Conservation (phyloP, 2,329 filamentous ascomycete genomes). For the Didymella arachidicola region DNA sequence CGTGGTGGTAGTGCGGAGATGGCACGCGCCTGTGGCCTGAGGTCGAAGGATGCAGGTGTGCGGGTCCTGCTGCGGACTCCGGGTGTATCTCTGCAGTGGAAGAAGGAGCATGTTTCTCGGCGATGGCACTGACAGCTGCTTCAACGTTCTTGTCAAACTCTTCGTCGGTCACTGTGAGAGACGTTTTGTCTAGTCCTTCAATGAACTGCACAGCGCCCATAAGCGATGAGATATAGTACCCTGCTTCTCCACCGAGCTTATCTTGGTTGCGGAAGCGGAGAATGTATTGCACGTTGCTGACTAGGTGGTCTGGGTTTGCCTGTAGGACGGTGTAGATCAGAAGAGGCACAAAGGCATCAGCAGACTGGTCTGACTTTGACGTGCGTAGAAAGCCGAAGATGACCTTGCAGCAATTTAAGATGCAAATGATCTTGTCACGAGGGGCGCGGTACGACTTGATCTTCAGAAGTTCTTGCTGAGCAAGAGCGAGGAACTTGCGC, state of each 20-base stretch:
- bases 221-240: slow-evolving; percentile 96
- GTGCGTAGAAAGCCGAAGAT: slow-evolving; percentile 96
- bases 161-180: slow-evolving; percentile 88
- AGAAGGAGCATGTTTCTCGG: slow-evolving; percentile 74
- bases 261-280: slow-evolving; percentile 96
- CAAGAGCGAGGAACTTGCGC: slow-evolving; percentile 83
- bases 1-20: slow-evolving; percentile 55
- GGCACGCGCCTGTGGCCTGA: slow-evolving; percentile 46
- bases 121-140: slow-evolving; percentile 91
- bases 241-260: slow-evolving; percentile 95
- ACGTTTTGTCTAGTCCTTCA: slow-evolving; percentile 93
- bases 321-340: slow-evolving; percentile 96
- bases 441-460: slow-evolving; percentile 98
- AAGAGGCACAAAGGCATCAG: slow-evolving; percentile 88
- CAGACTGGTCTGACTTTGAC: slow-evolving; percentile 90
- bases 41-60: slow-evolving; percentile 29
- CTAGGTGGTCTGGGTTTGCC: slow-evolving; percentile 91
- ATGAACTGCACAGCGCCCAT: slow-evolving; percentile 97
- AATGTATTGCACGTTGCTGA: slow-evolving; percentile 98
- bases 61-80: slow-evolving; percentile 26
- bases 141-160: slow-evolving; percentile 98
- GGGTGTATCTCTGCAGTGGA: slow-evolving; percentile 51
- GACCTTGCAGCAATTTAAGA: slow-evolving; percentile 98
- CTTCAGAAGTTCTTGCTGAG: slow-evolving; percentile 93
- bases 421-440: slow-evolving; percentile 96